phyloP scores from a whole-genome alignment of 2,329 filamentous ascomycete genomes.

The Trichophaea hybrida region DNA sequence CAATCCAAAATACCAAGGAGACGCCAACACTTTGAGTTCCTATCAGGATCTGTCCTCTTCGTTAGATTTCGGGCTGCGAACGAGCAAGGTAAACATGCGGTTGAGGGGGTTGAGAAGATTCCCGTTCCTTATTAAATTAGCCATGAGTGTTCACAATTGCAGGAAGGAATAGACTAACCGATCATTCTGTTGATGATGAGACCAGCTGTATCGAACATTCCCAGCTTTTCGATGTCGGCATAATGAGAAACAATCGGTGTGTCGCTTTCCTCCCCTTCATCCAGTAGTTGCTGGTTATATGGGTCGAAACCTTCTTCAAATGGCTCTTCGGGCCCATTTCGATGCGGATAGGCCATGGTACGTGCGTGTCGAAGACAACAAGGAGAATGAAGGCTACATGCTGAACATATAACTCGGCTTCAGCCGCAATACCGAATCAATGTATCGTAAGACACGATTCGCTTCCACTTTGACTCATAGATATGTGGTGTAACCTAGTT shows the following conservation, averaged over 20 bases:
- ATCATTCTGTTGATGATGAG: conserved; percentile 24
- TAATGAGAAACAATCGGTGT: not conserved
- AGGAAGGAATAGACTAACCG: not conserved
- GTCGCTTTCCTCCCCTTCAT: not conserved
- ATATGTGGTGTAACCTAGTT: too few relatives aligned
- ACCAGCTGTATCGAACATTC: conserved; percentile 1
- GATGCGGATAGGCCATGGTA: not conserved
- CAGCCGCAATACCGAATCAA: too few relatives aligned
- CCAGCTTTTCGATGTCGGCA: not conserved
- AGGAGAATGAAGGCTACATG: too few relatives aligned
- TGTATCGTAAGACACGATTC: too few relatives aligned
- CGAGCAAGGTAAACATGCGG: not conserved
- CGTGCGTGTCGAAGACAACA: not conserved
- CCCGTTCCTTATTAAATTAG: conserved; percentile 28
- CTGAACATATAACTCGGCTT: too few relatives aligned
- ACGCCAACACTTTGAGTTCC: conserved; percentile 36
- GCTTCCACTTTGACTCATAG: too few relatives aligned
- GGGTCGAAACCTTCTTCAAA: not conserved
- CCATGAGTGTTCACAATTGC: too few relatives aligned
- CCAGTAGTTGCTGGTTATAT: not conserved
- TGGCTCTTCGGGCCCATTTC: not conserved
- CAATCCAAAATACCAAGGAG: conserved; percentile 37
- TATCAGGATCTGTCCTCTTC: conserved; percentile 34
- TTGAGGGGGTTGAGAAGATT: conserved; percentile 34
- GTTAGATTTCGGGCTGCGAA: not conserved